Evolutionary conservation across 192 early-diverging fungal species (phyloP).

Genomic region (Lobosporangium transversale): DNA sequence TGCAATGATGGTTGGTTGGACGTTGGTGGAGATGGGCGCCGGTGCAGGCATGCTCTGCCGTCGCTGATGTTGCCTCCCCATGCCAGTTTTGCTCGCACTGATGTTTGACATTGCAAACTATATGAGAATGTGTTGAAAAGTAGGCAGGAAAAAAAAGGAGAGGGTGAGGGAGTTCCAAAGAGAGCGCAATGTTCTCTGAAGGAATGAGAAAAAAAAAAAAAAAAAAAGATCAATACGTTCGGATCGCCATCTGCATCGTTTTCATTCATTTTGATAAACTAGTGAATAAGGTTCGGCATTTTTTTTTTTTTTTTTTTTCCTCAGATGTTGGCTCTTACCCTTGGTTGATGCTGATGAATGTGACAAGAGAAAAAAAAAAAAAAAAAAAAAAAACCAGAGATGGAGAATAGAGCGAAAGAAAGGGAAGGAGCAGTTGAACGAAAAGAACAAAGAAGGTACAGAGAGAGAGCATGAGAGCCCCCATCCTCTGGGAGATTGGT

Average conservation of each 20-base stretch:
- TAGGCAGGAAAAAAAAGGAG: too few species aligned
- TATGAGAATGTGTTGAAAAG: too few species aligned
- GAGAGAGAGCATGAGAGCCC: too few species aligned
- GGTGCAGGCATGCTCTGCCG: slow-evolving; percentile 43
- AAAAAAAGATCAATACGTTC: background rate
- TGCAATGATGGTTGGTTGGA: slow-evolving; percentile 42
- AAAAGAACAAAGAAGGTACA: background rate
- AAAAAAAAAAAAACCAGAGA: background rate
- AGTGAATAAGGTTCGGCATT: too few species aligned
- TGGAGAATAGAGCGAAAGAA: too few species aligned
- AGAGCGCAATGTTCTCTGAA: background rate
- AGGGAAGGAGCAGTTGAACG: background rate
- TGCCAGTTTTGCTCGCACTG: slow-evolving; percentile 28
- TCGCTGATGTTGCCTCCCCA: slow-evolving; percentile 40
- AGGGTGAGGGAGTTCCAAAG: too few species aligned
- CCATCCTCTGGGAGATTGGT: too few species aligned
- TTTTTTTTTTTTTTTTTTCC: too few species aligned
- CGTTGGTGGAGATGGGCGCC: slow-evolving; percentile 44
- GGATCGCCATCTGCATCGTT: background rate
- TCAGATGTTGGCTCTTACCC: too few species aligned
- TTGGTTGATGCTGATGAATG: background rate
- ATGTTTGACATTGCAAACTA: slow-evolving; percentile 35
- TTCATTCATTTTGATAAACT: too few species aligned
- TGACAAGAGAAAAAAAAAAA: background rate
- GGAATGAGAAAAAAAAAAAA: background rate